These are phyloP conservation scores for Boletus rubropictus DNA, from an alignment of 768 basidiomycete species.

Conservation along the genomic window DNA sequence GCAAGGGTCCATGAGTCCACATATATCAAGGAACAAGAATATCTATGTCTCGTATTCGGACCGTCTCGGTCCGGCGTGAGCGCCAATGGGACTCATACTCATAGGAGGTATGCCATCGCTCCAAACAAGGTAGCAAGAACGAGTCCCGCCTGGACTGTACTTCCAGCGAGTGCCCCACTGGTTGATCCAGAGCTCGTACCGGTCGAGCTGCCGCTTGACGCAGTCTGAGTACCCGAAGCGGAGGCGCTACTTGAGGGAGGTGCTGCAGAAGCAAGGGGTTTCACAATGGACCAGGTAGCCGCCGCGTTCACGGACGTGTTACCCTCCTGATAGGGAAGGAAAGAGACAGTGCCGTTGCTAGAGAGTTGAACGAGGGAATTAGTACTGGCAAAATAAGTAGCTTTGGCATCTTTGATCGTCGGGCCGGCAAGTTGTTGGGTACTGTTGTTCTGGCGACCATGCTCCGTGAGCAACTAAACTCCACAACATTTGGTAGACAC, in stretches of 20 bases:
- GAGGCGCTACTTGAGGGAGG: conserved; percentile 27
- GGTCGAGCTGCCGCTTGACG: conserved; percentile 13
- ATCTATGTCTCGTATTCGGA: background rate
- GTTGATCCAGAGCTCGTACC: conserved; percentile 11
- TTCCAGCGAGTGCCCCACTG: conserved; percentile 9
- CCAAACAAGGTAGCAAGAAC: conserved; percentile 11
- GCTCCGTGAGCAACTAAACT: conserved; percentile 3
- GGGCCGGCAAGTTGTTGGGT: conserved; percentile 60
- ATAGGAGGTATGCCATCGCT: conserved; percentile 14
- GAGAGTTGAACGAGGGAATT: conserved; percentile 63
- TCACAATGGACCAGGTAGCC: conserved; percentile 46
- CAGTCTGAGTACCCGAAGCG: conserved; percentile 17
- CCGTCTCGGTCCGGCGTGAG: background rate
- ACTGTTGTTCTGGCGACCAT: conserved; percentile 47
- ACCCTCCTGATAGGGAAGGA: conserved; percentile 51
- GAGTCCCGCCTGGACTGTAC: conserved; percentile 13
- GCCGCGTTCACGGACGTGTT: conserved; percentile 38
- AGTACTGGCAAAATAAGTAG: conserved; percentile 60
- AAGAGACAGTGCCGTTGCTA: conserved; percentile 53
- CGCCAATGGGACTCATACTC: background rate
- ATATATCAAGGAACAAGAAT: conserved; percentile 6
- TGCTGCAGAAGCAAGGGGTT: conserved; percentile 40
- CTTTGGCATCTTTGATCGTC: conserved; percentile 48
- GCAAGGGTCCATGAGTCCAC: background rate
- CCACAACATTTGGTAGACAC: background rate